A percentile compares a stretch with the other conserved stretches of the same genome.
These are phyloP conservation scores for Cyberlindnera bimundalis DNA, from an alignment of 805 yeast genomes.

Conservation along the genomic window DNA sequence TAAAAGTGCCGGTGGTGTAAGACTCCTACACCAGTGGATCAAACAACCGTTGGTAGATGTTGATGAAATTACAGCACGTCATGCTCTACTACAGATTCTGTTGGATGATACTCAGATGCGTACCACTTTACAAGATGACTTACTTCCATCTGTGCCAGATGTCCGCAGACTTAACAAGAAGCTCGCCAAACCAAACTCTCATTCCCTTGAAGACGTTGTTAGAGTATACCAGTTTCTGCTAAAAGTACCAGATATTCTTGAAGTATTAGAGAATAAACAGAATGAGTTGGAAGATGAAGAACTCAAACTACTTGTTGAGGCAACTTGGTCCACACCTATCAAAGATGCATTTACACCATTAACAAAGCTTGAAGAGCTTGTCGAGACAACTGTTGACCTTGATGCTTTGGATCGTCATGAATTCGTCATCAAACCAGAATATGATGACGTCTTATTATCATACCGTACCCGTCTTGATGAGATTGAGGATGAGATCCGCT, in stretches of 20 bases:
- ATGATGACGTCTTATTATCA: constrained; percentile 69
- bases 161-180: constrained; percentile 71
- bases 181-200: constrained; percentile 43
- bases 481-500: constrained; percentile 51
- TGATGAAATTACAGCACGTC: constrained; percentile 61
- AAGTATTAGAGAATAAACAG: constrained; percentile 44
- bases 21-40: constrained; percentile 89
- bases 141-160: constrained; percentile 77
- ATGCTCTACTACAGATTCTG: constrained; percentile 67
- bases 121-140: constrained; percentile 60
- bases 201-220: constrained; percentile 83
- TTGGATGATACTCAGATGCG: constrained; percentile 68
- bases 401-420: constrained; percentile 80
- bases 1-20: constrained; percentile 83
- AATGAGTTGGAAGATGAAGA: constrained; percentile 30
- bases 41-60: constrained; percentile 86
- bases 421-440: constrained; percentile 83
- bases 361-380: constrained; percentile 72
- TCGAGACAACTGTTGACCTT: constrained; percentile 89
- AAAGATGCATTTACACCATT: constrained; percentile 47
- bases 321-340: constrained; percentile 59
- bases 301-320: constrained; percentile 37
- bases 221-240: constrained; percentile 78
- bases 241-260: constrained; percentile 65
- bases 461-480: constrained; percentile 57